A percentile compares a stretch with the other conserved stretches of the same genome.
These are phyloP conservation scores for Coccinonectria pachysandricola DNA, from an alignment of 2,329 filamentous ascomycete genomes.

Conservation along the genomic window DNA sequence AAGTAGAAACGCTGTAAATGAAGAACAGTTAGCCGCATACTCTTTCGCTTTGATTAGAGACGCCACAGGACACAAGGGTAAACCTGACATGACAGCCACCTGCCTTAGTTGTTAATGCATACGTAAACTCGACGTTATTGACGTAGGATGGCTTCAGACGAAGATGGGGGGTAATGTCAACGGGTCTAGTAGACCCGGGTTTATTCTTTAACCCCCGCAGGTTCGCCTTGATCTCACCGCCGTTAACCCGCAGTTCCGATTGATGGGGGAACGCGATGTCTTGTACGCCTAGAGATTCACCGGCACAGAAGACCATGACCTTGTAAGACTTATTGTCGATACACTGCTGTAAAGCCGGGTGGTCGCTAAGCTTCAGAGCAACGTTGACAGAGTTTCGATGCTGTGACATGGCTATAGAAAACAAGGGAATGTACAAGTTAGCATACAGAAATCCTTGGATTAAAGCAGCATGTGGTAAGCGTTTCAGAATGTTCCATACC, in stretches of 20 bases:
- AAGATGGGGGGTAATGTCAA: slow-evolving; percentile 74
- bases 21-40: slow-evolving; percentile 7
- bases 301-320: slow-evolving; percentile 76
- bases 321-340: slow-evolving; percentile 51
- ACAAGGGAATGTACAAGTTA: too few relatives aligned
- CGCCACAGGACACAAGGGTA: slow-evolving; percentile 9
- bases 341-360: slow-evolving; percentile 44
- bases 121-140: slow-evolving; percentile 78
- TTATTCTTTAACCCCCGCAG: slow-evolving; percentile 92
- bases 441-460: neutral
- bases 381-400: slow-evolving; percentile 39
- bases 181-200: slow-evolving; percentile 85
- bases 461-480: slow-evolving; percentile 6
- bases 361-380: slow-evolving; percentile 37
- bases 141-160: slow-evolving; percentile 59
- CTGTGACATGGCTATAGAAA: slow-evolving; percentile 41
- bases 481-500: slow-evolving; percentile 52
- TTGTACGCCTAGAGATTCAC: slow-evolving; percentile 50
- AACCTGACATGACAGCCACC: slow-evolving; percentile 20
- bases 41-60: slow-evolving; percentile 3
- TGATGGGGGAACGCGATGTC: slow-evolving; percentile 88
- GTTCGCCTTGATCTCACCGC: slow-evolving; percentile 83
- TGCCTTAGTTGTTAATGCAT: slow-evolving; percentile 83
- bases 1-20: slow-evolving; percentile 57
- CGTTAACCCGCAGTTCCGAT: slow-evolving; percentile 84